A percentile compares a stretch with the other conserved stretches of the same genome.
phyloP scores from a whole-genome alignment of 2,329 filamentous ascomycete genomes.

The Pochonia chlamydosporia region DNA sequence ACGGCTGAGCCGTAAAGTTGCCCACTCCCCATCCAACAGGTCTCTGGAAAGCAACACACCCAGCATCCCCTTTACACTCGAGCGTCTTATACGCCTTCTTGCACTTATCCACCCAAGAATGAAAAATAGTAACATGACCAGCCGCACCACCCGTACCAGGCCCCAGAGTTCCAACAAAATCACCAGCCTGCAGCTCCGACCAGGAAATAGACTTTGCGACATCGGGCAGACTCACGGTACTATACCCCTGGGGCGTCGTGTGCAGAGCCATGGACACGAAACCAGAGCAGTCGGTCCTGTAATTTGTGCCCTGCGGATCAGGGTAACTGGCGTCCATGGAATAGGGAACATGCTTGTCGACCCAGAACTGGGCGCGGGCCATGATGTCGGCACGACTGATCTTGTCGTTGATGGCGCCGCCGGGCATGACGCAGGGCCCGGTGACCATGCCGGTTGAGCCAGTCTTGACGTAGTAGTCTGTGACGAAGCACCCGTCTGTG shows the following conservation, averaged over 20 bases:
- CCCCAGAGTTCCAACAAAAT: slow-evolving; percentile 9
- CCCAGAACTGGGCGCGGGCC: slow-evolving; percentile 7
- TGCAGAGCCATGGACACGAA: slow-evolving; percentile 10
- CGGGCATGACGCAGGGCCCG: neutral
- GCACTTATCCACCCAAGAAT: slow-evolving; percentile 1
- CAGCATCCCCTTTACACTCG: slow-evolving; percentile 6
- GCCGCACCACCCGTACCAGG: slow-evolving; percentile 6
- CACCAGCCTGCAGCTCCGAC: slow-evolving; percentile 4
- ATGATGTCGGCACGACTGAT: slow-evolving; percentile 7
- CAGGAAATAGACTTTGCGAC: slow-evolving; percentile 5
- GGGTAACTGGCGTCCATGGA: slow-evolving; percentile 6
- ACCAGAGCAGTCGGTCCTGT: slow-evolving; percentile 10
- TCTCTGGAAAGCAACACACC: slow-evolving; percentile 4
- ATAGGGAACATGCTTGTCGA: slow-evolving; percentile 5
- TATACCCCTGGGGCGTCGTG: slow-evolving; percentile 2
- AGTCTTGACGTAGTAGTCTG: slow-evolving; percentile 12
- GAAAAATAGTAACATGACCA: slow-evolving; percentile 7
- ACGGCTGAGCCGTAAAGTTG: slow-evolving; percentile 1
- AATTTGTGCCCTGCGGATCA: slow-evolving; percentile 1
- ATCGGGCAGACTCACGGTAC: slow-evolving; percentile 6
- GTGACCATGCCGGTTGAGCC: slow-evolving; percentile 6
- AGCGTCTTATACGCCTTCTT: slow-evolving; percentile 4
- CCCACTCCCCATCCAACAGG: slow-evolving; percentile 1
- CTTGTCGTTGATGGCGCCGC: neutral
- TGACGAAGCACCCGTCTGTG: slow-evolving; percentile 11